Conservation (phyloP, 768 basidiomycete genomes). For the Suillus fuscotomentosus region DNA sequence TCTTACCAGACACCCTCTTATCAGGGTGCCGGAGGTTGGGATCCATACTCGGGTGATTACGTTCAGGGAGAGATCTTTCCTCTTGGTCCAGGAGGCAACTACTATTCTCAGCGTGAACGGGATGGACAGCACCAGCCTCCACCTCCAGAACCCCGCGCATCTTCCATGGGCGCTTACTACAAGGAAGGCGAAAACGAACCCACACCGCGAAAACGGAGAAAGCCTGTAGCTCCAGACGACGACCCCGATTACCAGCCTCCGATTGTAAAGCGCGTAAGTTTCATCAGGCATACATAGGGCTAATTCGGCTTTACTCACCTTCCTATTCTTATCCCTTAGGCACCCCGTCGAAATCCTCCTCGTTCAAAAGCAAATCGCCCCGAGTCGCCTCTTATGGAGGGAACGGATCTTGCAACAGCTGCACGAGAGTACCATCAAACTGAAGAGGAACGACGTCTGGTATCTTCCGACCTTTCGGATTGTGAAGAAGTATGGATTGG, state of each 20-base stretch:
- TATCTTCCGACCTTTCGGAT: constrained; percentile 81
- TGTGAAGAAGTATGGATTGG: constrained; percentile 74
- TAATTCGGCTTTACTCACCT: constrained; percentile 5
- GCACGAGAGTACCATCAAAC: constrained; percentile 22
- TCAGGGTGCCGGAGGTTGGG: constrained; percentile 41
- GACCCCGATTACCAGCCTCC: constrained; percentile 58
- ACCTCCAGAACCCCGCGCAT: constrained; percentile 20
- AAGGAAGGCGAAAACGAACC: constrained; percentile 31
- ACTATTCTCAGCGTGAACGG: constrained; percentile 31
- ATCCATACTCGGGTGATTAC: constrained; percentile 35
- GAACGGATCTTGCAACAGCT: constrained; percentile 16
- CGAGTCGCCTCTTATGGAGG: constrained; percentile 26
- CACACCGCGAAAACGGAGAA: constrained; percentile 50
- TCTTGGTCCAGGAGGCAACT: constrained; percentile 35
- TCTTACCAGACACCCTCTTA: constrained; percentile 37
- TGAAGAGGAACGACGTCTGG: constrained; percentile 44
- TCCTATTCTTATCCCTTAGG: constrained; percentile 19
- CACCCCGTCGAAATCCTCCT: constrained; percentile 44
- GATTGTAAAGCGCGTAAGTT: constrained; percentile 52
- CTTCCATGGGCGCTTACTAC: constrained; percentile 24
- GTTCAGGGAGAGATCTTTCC: constrained; percentile 38
- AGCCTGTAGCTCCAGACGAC: constrained; percentile 36
- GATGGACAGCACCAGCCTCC: constrained; percentile 10
- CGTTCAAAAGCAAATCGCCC: constrained; percentile 34
- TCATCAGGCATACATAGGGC: constrained; percentile 1